These are phyloP conservation scores for Omphalotus olearius DNA, from an alignment of 1,284 basidiomycete genomes.

Conservation along the genomic window DNA sequence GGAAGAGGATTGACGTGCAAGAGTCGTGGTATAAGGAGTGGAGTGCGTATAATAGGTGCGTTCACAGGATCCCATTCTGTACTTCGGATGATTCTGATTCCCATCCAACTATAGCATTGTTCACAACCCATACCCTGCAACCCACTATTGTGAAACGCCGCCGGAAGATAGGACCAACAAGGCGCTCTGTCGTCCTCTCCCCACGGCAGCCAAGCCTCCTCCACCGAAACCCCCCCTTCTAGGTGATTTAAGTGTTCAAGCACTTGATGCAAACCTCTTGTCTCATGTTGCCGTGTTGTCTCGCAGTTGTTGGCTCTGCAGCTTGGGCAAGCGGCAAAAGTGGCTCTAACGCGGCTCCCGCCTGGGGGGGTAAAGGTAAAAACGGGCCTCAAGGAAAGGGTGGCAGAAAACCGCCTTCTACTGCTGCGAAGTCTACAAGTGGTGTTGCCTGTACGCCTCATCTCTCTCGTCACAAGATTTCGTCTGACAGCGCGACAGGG, in stretches of 20 bases:
- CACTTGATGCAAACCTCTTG: background rate
- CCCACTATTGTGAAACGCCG: constrained; percentile 49
- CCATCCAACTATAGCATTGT: constrained; percentile 25
- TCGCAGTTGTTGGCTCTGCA: constrained; percentile 36
- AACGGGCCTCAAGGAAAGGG: background rate
- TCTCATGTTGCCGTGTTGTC: background rate
- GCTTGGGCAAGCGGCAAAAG: constrained; percentile 24
- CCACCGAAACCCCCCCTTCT: constrained; percentile 23
- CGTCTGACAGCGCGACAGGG: background rate
- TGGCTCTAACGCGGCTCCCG: too few relatives aligned
- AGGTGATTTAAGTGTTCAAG: constrained; percentile 28
- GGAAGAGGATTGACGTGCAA: constrained; percentile 54
- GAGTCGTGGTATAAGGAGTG: constrained; percentile 53
- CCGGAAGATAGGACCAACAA: constrained; percentile 50
- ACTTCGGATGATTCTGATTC: too few relatives aligned
- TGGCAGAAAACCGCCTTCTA: background rate
- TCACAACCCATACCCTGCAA: constrained; percentile 48
- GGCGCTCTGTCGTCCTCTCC: constrained; percentile 56
- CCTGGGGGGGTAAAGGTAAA: background rate
- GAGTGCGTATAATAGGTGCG: constrained; percentile 35
- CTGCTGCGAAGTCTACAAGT: background rate
- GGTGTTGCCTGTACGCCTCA: background rate
- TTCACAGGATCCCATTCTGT: background rate
- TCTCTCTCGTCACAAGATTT: background rate
- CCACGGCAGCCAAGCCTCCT: constrained; percentile 29